Conservation (phyloP, 805 yeast species). For the Saccharomyces kudriavzevii region DNA sequence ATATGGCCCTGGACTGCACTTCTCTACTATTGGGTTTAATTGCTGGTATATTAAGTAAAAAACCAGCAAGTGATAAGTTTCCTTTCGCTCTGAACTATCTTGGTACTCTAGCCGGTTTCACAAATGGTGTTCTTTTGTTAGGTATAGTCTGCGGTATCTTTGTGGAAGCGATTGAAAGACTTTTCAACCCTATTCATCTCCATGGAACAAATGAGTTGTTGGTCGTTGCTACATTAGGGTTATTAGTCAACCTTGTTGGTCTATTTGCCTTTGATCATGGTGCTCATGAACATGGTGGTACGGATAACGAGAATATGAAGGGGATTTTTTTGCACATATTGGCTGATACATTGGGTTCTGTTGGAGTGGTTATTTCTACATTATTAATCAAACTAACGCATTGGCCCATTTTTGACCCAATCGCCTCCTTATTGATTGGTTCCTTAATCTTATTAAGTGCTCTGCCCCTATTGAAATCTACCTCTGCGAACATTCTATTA, state of each 20-base stretch:
- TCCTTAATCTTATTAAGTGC: conserved; percentile 72
- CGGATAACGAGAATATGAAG: conserved; percentile 63
- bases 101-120: conserved; percentile 90
- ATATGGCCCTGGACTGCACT: conserved; percentile 92
- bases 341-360: conserved; percentile 95
- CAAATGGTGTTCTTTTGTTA: conserved; percentile 80
- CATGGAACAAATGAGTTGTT: conserved; percentile 77
- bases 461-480: conserved; percentile 71
- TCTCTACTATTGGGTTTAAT: conserved; percentile 82
- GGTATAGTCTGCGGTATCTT: conserved; percentile 86
- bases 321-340: conserved; percentile 90
- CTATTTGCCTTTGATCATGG: conserved; percentile 91
- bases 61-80: conserved; percentile 55
- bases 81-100: conserved; percentile 79
- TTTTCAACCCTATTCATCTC: conserved; percentile 66
- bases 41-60: conserved; percentile 64
- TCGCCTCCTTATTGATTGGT: conserved; percentile 85
- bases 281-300: conserved; percentile 35
- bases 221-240: conserved; percentile 76
- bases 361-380: conserved; percentile 92
- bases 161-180: conserved; percentile 77
- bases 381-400: conserved; percentile 59
- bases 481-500: conserved; percentile 65
- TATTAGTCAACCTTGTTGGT: conserved; percentile 84
- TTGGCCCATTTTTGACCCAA: conserved; percentile 77